phyloP scores from a whole-genome alignment of 371 early-diverging fungal genomes.

The Fennellomyces sp. region DNA sequence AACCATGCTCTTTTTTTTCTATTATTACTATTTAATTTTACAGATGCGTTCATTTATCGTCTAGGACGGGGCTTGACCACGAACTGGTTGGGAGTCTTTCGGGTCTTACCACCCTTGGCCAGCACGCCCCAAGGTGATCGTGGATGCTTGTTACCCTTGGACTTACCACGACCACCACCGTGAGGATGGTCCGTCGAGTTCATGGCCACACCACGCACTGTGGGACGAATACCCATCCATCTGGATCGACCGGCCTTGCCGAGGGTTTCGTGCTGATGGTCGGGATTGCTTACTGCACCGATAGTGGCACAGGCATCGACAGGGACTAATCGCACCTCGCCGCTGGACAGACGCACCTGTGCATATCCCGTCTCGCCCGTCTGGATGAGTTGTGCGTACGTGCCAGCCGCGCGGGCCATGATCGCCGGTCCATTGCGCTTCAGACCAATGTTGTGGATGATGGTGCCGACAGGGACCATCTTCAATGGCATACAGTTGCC shows the following conservation, averaged over 20 bases:
- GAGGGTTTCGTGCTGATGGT: conserved; percentile 86
- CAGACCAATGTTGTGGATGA: conserved; percentile 88
- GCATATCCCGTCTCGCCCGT: conserved; percentile 83
- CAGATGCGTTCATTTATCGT: conserved; percentile 47
- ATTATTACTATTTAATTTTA: conserved; percentile 1
- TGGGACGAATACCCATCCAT: conserved; percentile 90
- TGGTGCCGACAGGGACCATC: conserved; percentile 93
- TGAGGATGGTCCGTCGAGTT: conserved; percentile 99
- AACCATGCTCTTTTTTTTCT: background rate
- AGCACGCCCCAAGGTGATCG: conserved; percentile 94
- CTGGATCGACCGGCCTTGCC: conserved; percentile 94
- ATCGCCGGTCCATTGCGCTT: conserved; percentile 82
- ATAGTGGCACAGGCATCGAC: conserved; percentile 92
- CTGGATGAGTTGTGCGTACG: conserved; percentile 85
- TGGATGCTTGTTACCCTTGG: conserved; percentile 93
- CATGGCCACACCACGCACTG: conserved; percentile 99
- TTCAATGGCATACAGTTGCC: conserved; percentile 93
- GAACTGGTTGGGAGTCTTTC: conserved; percentile 74
- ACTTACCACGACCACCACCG: conserved; percentile 98
- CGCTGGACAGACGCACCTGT: conserved; percentile 85
- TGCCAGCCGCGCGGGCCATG: conserved; percentile 90
- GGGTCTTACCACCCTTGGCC: conserved; percentile 96
- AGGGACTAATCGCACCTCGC: conserved; percentile 90
- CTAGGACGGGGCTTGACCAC: conserved; percentile 81
- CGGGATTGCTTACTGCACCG: conserved; percentile 91